These are phyloP conservation scores for Termitomyces sp. DNA, from an alignment of 768 basidiomycete genomes.

Conservation along the genomic window DNA sequence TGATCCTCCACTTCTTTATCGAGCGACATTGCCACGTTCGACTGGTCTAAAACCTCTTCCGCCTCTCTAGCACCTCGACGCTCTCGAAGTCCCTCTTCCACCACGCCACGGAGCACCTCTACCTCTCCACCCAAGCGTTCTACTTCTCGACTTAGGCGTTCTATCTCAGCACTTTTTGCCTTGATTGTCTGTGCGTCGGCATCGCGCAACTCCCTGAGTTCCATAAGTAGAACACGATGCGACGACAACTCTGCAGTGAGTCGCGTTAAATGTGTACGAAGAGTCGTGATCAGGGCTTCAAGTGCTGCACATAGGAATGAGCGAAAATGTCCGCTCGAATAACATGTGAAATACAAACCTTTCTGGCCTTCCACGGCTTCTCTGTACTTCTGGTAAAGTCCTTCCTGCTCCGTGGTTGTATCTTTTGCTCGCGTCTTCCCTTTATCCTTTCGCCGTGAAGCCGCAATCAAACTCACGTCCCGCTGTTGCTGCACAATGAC, in stretches of 20 bases:
- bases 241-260: conserved; percentile 75
- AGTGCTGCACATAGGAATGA: conserved; percentile 48
- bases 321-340: conserved; percentile 14
- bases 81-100: conserved; percentile 82
- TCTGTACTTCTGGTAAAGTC: conserved; percentile 49
- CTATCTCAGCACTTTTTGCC: conserved; percentile 63
- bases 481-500: conserved; percentile 29
- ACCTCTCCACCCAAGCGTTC: conserved; percentile 82
- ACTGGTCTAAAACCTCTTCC: conserved; percentile 19
- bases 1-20: conserved; percentile 21
- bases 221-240: conserved; percentile 65
- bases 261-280: conserved; percentile 70
- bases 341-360: conserved; percentile 40
- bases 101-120: conserved; percentile 77
- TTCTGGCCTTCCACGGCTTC: conserved; percentile 87
- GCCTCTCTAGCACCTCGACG: conserved; percentile 50
- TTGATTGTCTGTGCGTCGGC: conserved; percentile 51
- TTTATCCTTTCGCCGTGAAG: conserved; percentile 25
- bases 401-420: conserved; percentile 27
- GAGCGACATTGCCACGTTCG: conserved; percentile 28
- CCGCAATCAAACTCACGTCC: conserved; percentile 18
- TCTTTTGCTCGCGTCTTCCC: conserved; percentile 30
- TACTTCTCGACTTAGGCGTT: conserved; percentile 65
- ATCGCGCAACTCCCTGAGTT: conserved; percentile 60
- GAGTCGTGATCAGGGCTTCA: conserved; percentile 69